phyloP scores from a whole-genome alignment of 2,329 filamentous ascomycete genomes.

The Colletotrichum cuscutae region DNA sequence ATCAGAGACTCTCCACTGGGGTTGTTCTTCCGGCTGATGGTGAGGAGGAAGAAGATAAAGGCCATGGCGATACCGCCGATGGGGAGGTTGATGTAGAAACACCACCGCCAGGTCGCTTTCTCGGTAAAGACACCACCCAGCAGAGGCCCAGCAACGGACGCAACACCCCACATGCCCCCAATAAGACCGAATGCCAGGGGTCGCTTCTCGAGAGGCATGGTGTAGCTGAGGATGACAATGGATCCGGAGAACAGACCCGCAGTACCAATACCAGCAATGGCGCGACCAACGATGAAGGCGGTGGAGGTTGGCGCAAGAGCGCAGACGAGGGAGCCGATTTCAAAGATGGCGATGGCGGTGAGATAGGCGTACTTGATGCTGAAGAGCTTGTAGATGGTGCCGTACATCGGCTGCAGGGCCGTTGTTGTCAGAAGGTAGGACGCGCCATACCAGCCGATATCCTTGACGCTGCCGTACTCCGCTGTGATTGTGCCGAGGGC shows the following conservation, averaged over 20 bases:
- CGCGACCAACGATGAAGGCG: conserved; percentile 62
- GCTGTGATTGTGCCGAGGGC: conserved; percentile 62
- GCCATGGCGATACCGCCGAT: conserved; percentile 58
- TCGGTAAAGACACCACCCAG: conserved; percentile 62
- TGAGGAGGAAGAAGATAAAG: conserved; percentile 56
- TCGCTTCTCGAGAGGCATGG: conserved; percentile 63
- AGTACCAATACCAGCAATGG: conserved; percentile 61
- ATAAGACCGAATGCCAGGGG: conserved; percentile 65
- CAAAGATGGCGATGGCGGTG: conserved; percentile 53
- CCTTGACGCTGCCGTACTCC: conserved; percentile 54
- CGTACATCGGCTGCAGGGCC: conserved; percentile 61
- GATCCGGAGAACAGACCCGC: conserved; percentile 62
- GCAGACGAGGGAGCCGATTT: conserved; percentile 55
- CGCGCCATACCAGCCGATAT: conserved; percentile 65
- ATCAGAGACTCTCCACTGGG: conserved; percentile 45
- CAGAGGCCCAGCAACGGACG: conserved; percentile 60
- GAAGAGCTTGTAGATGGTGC: conserved; percentile 61
- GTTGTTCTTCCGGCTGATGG: conserved; percentile 46
- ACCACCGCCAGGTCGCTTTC: conserved; percentile 63
- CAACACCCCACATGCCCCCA: conserved; percentile 67
- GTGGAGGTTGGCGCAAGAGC: conserved; percentile 57
- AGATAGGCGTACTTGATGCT: conserved; percentile 59
- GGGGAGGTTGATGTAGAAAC: conserved; percentile 58
- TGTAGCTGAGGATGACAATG: conserved; percentile 58
- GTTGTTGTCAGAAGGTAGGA: conserved; percentile 60